Conservation (phyloP, 2,329 filamentous ascomycete species). For the Venturiaceae sp. region DNA sequence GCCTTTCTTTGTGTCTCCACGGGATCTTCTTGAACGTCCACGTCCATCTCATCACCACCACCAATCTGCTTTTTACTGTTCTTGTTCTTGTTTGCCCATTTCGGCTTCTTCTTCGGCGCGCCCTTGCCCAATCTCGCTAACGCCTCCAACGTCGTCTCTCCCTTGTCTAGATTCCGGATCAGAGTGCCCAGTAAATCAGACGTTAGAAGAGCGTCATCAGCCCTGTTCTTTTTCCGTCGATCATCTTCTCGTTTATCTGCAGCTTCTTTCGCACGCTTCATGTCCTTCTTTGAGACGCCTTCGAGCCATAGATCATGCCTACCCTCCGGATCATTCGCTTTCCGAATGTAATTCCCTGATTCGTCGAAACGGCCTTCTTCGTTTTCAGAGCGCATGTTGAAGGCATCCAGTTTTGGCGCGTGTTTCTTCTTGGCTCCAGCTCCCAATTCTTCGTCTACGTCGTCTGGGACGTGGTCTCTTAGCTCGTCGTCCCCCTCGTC, state of each 20-base stretch:
- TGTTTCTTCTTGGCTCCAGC: conserved; percentile 85
- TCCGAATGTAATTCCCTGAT: conserved; percentile 81
- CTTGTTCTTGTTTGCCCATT: conserved; percentile 51
- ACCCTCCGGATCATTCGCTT: conserved; percentile 79
- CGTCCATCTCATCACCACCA: conserved; percentile 52
- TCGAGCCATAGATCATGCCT: conserved; percentile 89
- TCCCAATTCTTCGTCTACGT: conserved; percentile 80
- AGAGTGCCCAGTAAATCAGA: conserved; percentile 64
- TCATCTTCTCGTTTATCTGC: conserved; percentile 78
- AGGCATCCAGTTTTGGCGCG: conserved; percentile 88
- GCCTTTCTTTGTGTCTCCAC: conserved; percentile 61
- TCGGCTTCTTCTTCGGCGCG: conserved; percentile 33
- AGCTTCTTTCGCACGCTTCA: conserved; percentile 77
- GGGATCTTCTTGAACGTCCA: conserved; percentile 57
- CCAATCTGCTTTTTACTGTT: conserved; percentile 40
- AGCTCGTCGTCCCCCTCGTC: conserved; percentile 53
- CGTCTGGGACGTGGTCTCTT: conserved; percentile 55
- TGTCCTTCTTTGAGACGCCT: conserved; percentile 87
- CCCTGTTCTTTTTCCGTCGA: conserved; percentile 57
- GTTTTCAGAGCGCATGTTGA: conserved; percentile 85
- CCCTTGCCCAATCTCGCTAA: conserved; percentile 68
- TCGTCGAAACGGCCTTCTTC: conserved; percentile 92
- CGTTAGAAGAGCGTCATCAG: conserved; percentile 65
- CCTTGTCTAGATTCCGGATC: conserved; percentile 62
- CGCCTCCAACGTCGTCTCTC: conserved; percentile 83